phyloP scores from a whole-genome alignment of 176 grass and related monocot species.

The Luzula sylvatica region DNA sequence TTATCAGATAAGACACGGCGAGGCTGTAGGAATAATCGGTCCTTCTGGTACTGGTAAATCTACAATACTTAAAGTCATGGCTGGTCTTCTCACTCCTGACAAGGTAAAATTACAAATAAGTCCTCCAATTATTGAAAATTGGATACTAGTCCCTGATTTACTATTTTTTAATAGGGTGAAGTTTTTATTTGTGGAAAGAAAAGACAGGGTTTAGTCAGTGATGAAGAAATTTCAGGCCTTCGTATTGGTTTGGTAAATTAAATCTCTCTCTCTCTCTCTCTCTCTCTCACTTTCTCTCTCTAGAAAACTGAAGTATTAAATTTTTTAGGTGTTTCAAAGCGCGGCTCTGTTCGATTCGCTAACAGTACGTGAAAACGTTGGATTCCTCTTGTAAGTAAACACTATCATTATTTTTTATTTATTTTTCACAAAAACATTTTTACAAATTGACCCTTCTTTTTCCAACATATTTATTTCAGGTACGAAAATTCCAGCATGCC shows the following conservation, averaged over 20 bases:
- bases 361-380: constrained; percentile 92
- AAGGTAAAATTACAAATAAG: constrained; percentile 30
- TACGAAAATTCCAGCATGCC: constrained; percentile 87
- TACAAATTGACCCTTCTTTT: constrained; percentile 20
- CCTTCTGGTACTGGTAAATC: constrained; percentile 94
- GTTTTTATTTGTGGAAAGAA: constrained; percentile 73
- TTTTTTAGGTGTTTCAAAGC: constrained; percentile 87
- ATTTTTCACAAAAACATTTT: not conserved
- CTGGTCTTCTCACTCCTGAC: constrained; percentile 75
- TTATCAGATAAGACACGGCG: constrained; percentile 80
- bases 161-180: constrained; percentile 52
- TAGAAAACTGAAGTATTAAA: not conserved
- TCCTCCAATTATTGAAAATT: constrained; percentile 4
- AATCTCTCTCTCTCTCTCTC: not conserved
- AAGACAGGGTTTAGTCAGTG: constrained; percentile 80
- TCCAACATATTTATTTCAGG: constrained; percentile 30
- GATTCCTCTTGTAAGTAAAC: constrained; percentile 83
- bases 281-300: not conserved
- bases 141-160: constrained; percentile 3
- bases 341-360: constrained; percentile 94
- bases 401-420: constrained; percentile 19
- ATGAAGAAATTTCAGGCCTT: constrained; percentile 80
- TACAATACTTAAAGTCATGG: constrained; percentile 93
- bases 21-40: constrained; percentile 98
- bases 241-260: constrained; percentile 75